These are phyloP conservation scores for Hortiboletus rubellus DNA, from an alignment of 1,284 basidiomycete species.

Conservation along the genomic window DNA sequence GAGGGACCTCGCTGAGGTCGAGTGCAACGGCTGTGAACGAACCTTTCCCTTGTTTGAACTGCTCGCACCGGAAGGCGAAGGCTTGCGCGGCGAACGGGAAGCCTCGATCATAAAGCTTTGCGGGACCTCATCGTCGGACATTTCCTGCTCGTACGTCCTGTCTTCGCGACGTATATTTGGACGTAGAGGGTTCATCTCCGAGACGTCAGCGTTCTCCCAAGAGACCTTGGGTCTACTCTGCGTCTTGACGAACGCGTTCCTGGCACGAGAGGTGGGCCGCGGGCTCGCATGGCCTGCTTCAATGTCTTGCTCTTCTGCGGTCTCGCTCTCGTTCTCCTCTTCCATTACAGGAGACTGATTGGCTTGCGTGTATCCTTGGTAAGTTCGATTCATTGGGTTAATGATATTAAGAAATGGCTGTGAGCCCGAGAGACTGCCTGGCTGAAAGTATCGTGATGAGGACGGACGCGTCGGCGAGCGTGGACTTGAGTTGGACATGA, in stretches of 20 bases:
- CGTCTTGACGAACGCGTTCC: slow-evolving; percentile 35
- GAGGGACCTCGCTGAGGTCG: slow-evolving; percentile 44
- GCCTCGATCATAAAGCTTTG: slow-evolving; percentile 82
- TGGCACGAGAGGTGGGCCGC: slow-evolving; percentile 26
- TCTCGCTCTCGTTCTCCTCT: slow-evolving; percentile 51
- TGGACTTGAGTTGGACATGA: slow-evolving; percentile 19
- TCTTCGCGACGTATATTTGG: slow-evolving; percentile 69
- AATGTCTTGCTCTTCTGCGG: slow-evolving; percentile 48
- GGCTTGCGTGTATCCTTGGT: slow-evolving; percentile 69
- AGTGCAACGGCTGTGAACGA: slow-evolving; percentile 47
- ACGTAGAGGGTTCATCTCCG: slow-evolving; percentile 55
- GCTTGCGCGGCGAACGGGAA: slow-evolving; percentile 34
- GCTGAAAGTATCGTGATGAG: slow-evolving; percentile 29
- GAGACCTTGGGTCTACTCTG: slow-evolving; percentile 53
- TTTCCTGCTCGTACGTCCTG: slow-evolving; percentile 55
- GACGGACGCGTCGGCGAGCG: slow-evolving; percentile 25
- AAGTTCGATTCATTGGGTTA: slow-evolving; percentile 72
- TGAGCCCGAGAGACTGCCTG: slow-evolving; percentile 51
- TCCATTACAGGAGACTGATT: slow-evolving; percentile 67
- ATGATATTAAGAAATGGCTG: slow-evolving; percentile 78
- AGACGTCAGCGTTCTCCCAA: slow-evolving; percentile 51
- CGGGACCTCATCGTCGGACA: slow-evolving; percentile 78
- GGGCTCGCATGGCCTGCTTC: slow-evolving; percentile 48
- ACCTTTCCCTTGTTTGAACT: slow-evolving; percentile 42
- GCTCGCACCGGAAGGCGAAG: slow-evolving; percentile 28